Conservation (phyloP, 2,329 filamentous ascomycete genomes). For the Ophiocordyceps sinensis region DNA sequence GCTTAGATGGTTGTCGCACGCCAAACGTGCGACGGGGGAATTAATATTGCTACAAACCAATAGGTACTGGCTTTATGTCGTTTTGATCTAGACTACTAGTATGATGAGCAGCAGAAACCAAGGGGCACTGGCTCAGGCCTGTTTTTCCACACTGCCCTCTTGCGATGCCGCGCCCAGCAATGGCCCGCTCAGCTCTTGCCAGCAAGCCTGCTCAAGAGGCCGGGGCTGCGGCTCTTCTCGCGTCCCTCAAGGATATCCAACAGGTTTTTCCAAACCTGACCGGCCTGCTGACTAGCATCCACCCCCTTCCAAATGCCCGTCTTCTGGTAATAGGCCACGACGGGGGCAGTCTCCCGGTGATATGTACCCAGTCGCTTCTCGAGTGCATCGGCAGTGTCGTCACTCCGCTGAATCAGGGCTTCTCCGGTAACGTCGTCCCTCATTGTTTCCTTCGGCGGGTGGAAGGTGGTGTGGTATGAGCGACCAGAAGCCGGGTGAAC, state of each 20-base stretch:
- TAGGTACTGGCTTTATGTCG: not conserved
- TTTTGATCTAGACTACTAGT: not conserved
- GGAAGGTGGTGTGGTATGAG: constrained; percentile 97
- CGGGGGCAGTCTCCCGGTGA: constrained; percentile 83
- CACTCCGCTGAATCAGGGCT: constrained; percentile 86
- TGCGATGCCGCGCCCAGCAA: too few relatives aligned
- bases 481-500: constrained; percentile 92
- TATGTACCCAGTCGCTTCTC: constrained; percentile 92
- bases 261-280: constrained; percentile 89
- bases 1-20: not conserved
- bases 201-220: constrained; percentile 24
- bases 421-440: constrained; percentile 95
- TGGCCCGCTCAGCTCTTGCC: constrained; percentile 11
- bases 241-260: constrained; percentile 65
- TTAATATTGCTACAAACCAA: not conserved
- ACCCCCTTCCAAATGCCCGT: constrained; percentile 93
- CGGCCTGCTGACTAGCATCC: constrained; percentile 91
- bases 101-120: not conserved
- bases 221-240: constrained; percentile 22
- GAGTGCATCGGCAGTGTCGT: constrained; percentile 91
- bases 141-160: too few relatives aligned
- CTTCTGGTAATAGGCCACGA: constrained; percentile 93
- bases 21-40: not conserved
- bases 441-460: constrained; percentile 89
- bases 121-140: not conserved